Conservation (phyloP, 768 basidiomycete genomes). For the Galerina marginata region DNA sequence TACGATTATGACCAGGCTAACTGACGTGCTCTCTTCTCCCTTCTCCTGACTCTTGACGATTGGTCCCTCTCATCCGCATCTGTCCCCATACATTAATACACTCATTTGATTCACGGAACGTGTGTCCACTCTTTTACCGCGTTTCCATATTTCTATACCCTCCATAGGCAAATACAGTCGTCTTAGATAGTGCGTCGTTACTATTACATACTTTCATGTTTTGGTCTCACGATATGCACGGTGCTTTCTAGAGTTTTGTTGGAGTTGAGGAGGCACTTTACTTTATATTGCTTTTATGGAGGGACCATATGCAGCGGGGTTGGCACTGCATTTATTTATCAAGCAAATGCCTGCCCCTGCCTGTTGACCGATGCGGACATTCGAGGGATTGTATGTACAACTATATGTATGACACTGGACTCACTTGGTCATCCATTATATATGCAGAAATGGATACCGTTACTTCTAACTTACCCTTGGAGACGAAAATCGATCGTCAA, state of each 20-base stretch:
- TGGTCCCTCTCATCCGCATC: constrained; percentile 3
- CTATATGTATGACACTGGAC: too few species aligned
- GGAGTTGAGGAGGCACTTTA: background rate
- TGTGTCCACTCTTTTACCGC: constrained; percentile 29
- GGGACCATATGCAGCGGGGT: too few species aligned
- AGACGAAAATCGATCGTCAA: too few species aligned
- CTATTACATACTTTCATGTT: constrained; percentile 8
- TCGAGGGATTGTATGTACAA: too few species aligned
- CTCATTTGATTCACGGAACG: constrained; percentile 15
- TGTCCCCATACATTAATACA: constrained; percentile 5
- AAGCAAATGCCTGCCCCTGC: too few species aligned
- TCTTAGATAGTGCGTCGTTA: background rate
- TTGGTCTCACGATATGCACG: constrained; percentile 1
- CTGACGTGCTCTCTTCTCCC: background rate
- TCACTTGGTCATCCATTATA: too few species aligned
- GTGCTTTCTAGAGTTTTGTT: background rate
- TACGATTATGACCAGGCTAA: constrained; percentile 4
- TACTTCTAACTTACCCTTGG: too few species aligned
- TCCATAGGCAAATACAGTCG: constrained; percentile 14
- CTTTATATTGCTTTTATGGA: too few species aligned
- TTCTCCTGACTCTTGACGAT: constrained; percentile 10
- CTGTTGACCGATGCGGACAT: too few species aligned
- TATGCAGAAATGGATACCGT: too few species aligned
- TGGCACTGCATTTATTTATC: too few species aligned
- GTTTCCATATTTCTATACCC: constrained; percentile 16